phyloP scores from a whole-genome alignment of 306 rosid species.

The cucumber (Cucumis sativus) region DNA sequence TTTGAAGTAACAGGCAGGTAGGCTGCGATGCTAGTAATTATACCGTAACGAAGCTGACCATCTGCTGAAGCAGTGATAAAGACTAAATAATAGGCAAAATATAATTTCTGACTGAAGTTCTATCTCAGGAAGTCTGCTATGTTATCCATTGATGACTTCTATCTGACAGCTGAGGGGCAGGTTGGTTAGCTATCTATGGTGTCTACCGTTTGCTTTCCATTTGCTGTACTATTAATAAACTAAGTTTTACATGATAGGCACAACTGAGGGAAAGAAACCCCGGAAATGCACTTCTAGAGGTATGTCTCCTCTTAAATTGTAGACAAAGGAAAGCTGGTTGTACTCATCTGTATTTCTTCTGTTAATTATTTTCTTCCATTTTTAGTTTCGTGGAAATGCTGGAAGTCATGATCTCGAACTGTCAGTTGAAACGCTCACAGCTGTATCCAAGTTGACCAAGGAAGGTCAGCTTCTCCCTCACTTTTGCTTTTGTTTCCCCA shows the following conservation, averaged over 20 bases:
- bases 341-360: not conserved
- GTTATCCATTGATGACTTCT: slow-evolving; percentile 83
- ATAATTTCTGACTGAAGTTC: slow-evolving; percentile 15
- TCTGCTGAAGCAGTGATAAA: slow-evolving; percentile 12
- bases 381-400: slow-evolving; percentile 75
- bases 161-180: slow-evolving; percentile 82
- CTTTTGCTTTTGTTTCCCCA: not conserved
- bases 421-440: slow-evolving; percentile 55
- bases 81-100: not conserved
- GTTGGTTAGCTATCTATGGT: slow-evolving; percentile 38
- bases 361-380: slow-evolving; percentile 5
- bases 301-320: slow-evolving; percentile 17
- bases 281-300: slow-evolving; percentile 86
- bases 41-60: not conserved
- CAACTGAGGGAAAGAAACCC: slow-evolving; percentile 67
- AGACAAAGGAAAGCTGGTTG: not conserved
- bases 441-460: slow-evolving; percentile 45
- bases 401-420: slow-evolving; percentile 90
- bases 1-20: slow-evolving; percentile 49
- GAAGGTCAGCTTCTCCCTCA: slow-evolving; percentile 43
- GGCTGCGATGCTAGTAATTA: not conserved
- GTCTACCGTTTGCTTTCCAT: not conserved
- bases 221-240: not conserved
- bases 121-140: slow-evolving; percentile 75
- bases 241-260: slow-evolving; percentile 30